These are phyloP conservation scores for Cylindrotheca closterium DNA, from an alignment of 108 stramenopile species.

Conservation along the genomic window DNA sequence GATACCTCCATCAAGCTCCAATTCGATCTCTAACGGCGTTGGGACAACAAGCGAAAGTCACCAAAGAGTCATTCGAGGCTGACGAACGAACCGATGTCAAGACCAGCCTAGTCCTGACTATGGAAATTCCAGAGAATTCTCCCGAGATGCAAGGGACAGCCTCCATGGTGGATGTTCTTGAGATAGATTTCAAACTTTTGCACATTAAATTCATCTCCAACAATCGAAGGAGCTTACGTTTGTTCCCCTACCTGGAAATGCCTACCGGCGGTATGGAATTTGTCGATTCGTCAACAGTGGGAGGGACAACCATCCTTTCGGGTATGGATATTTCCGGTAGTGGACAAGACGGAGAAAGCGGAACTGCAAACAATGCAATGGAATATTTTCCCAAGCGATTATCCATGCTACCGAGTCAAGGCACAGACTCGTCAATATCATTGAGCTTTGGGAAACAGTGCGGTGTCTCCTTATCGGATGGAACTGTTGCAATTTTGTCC, in stretches of 20 bases:
- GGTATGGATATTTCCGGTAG: too few species aligned
- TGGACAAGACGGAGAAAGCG: neutral
- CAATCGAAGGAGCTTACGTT: neutral
- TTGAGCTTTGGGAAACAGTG: neutral
- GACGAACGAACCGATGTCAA: too few species aligned
- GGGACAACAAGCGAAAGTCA: neutral
- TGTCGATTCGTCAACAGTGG: neutral
- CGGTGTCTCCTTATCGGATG: conserved; percentile 20
- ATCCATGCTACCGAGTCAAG: conserved; percentile 11
- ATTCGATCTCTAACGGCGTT: neutral
- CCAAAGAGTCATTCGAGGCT: too few species aligned
- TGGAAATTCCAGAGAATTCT: neutral
- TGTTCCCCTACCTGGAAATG: neutral
- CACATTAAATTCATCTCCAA: neutral
- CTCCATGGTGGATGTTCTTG: conserved; percentile 12
- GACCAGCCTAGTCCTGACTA: neutral
- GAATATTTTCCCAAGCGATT: neutral
- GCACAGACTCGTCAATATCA: conserved; percentile 8
- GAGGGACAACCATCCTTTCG: too few species aligned
- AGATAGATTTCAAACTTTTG: conserved; percentile 2
- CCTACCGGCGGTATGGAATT: neutral
- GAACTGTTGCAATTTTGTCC: conserved; percentile 16
- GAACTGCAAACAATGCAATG: neutral
- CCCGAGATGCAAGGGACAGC: neutral
- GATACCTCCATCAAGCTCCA: neutral